phyloP scores from a whole-genome alignment of 805 yeast species.

The Kazachstania bromeliacearum region DNA sequence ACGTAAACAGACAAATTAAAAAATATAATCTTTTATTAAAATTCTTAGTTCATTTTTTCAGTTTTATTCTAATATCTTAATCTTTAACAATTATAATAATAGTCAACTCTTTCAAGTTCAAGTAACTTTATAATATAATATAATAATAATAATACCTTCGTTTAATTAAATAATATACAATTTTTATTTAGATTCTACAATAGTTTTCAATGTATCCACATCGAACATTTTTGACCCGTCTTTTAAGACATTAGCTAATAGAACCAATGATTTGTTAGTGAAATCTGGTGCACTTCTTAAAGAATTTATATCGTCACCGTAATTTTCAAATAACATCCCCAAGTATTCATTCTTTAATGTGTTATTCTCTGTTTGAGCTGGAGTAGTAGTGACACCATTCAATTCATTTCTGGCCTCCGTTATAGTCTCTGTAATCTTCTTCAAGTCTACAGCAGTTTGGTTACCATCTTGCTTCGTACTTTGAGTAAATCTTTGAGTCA shows the following conservation, averaged over 20 bases:
- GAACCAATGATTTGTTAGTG: conserved; percentile 43
- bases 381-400: neutral
- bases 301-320: conserved; percentile 52
- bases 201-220: conserved; percentile 36
- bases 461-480: conserved; percentile 8
- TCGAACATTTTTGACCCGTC: conserved; percentile 53
- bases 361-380: neutral
- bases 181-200: conserved; percentile 19
- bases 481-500: conserved; percentile 20
- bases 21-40: too few relatives aligned
- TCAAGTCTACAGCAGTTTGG: conserved; percentile 22
- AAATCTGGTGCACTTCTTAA: conserved; percentile 59
- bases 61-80: neutral
- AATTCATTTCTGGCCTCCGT: conserved; percentile 20
- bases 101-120: neutral
- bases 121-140: neutral
- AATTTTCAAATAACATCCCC: conserved; percentile 45
- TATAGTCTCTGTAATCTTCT: conserved; percentile 23
- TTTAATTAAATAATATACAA: neutral
- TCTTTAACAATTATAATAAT: too few relatives aligned
- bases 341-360: conserved; percentile 40
- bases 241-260: conserved; percentile 49
- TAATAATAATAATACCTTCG: neutral
- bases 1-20: conserved; percentile 4
- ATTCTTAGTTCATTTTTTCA: too few relatives aligned